A percentile compares a stretch with the other conserved stretches of the same genome.
phyloP scores from a whole-genome alignment of 1,284 basidiomycete genomes.

The Sanghuangporus weigelae region DNA sequence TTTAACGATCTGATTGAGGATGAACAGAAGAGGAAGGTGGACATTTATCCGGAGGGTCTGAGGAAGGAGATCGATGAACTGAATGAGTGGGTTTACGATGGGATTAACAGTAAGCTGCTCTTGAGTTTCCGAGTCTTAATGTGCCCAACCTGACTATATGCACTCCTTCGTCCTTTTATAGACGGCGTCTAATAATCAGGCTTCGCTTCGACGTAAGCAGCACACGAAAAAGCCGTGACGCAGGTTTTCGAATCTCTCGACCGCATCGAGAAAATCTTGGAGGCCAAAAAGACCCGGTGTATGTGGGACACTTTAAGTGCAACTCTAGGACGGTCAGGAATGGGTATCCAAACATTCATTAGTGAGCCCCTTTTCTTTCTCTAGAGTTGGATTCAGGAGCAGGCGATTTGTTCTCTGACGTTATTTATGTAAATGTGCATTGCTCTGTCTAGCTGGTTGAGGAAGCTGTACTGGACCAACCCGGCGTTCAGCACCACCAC shows the following conservation, averaged over 20 bases:
- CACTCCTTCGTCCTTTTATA: conserved; percentile 5
- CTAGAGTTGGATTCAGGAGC: neutral
- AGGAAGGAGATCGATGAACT: conserved; percentile 77
- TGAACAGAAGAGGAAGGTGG: conserved; percentile 54
- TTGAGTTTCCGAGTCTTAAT: neutral
- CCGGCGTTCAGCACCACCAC: conserved; percentile 58
- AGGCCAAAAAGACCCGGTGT: conserved; percentile 45
- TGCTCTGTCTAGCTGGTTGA: conserved; percentile 34
- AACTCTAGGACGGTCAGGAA: conserved; percentile 38
- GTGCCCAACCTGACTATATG: neutral
- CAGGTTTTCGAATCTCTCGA: conserved; percentile 43
- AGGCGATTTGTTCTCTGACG: neutral
- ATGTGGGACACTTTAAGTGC: conserved; percentile 60
- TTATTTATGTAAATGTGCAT: neutral
- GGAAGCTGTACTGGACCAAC: conserved; percentile 59
- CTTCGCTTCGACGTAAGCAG: conserved; percentile 52
- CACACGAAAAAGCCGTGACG: conserved; percentile 45
- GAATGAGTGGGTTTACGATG: conserved; percentile 53
- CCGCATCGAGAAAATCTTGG: conserved; percentile 44
- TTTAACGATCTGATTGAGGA: conserved; percentile 71
- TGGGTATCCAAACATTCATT: conserved; percentile 45
- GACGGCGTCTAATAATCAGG: conserved; percentile 49
- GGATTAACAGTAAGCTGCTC: conserved; percentile 34
- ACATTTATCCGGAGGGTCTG: conserved; percentile 75
- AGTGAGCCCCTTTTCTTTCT: conserved; percentile 14